phyloP scores from a whole-genome alignment of 2,329 filamentous ascomycete species.

The Fusarium anguioides region DNA sequence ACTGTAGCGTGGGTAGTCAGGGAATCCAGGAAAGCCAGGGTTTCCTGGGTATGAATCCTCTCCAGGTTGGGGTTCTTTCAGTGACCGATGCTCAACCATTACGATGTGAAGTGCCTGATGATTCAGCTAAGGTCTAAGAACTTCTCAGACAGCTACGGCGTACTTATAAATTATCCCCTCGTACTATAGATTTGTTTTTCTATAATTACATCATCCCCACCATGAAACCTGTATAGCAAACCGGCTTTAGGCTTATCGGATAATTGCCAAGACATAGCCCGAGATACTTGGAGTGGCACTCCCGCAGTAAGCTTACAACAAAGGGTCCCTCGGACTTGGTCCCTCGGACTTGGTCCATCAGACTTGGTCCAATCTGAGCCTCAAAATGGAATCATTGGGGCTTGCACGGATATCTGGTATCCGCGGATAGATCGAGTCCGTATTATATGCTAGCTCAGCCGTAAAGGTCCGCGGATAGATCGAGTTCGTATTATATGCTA shows the following conservation, averaged over 20 bases:
- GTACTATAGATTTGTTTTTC: no score
- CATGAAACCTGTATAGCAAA: not conserved
- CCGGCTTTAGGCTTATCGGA: not conserved
- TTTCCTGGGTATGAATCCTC: not conserved
- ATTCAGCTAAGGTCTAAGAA: no score
- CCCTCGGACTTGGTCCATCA: no score
- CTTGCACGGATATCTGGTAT: not conserved
- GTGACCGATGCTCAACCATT: not conserved
- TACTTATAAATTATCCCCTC: no score
- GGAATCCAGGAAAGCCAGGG: slow-evolving; percentile 3
- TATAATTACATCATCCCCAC: not conserved
- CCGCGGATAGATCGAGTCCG: not conserved
- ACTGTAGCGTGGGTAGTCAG: not conserved
- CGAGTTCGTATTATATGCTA: not conserved
- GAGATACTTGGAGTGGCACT: not conserved
- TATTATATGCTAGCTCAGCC: not conserved
- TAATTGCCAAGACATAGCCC: not conserved
- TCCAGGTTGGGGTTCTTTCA: not conserved
- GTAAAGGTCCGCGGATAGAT: not conserved
- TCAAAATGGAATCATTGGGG: not conserved
- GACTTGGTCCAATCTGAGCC: no score
- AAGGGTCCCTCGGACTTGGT: no score
- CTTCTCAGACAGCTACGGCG: no score
- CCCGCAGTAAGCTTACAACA: slow-evolving; percentile 1
- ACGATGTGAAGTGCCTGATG: no score